phyloP scores from a whole-genome alignment of 2,329 filamentous ascomycete species.

The Paraphaeosphaeria sporulosa region DNA sequence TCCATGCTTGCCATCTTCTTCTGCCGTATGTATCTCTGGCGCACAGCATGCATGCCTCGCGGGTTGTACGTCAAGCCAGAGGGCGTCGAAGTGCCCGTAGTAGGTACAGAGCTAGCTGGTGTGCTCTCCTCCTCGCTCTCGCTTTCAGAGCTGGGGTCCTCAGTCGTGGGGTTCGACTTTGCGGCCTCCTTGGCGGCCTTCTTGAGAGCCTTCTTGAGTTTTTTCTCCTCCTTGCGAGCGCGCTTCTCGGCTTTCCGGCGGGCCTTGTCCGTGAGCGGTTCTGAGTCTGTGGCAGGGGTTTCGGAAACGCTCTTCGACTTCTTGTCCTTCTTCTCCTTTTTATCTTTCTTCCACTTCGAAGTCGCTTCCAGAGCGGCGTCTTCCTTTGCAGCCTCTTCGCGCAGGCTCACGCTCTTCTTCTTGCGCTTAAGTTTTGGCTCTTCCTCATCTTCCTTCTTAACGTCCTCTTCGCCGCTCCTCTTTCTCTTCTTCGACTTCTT shows the following conservation, averaged over 20 bases:
- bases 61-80: slow-evolving; percentile 48
- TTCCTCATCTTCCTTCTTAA: slow-evolving; percentile 40
- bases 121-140: slow-evolving; percentile 38
- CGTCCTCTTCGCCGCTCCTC: slow-evolving; percentile 38
- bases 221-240: slow-evolving; percentile 54
- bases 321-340: slow-evolving; percentile 45
- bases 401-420: slow-evolving; percentile 47
- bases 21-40: slow-evolving; percentile 84
- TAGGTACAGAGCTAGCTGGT: slow-evolving; percentile 36
- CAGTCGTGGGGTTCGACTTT: slow-evolving; percentile 31
- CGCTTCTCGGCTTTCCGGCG: slow-evolving; percentile 53
- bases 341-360: slow-evolving; percentile 43
- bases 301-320: slow-evolving; percentile 26
- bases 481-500: slow-evolving; percentile 45
- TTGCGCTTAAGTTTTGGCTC: slow-evolving; percentile 45
- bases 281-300: slow-evolving; percentile 28
- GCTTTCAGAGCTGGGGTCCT: slow-evolving; percentile 38
- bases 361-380: slow-evolving; percentile 19
- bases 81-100: slow-evolving; percentile 56
- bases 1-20: slow-evolving; percentile 87
- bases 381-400: slow-evolving; percentile 37
- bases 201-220: slow-evolving; percentile 58
- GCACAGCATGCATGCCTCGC: slow-evolving; percentile 73
- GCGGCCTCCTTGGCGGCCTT: slow-evolving; percentile 54
- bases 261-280: slow-evolving; percentile 54